Conservation (phyloP, 768 basidiomycete species). For the Mycena indigotica region DNA sequence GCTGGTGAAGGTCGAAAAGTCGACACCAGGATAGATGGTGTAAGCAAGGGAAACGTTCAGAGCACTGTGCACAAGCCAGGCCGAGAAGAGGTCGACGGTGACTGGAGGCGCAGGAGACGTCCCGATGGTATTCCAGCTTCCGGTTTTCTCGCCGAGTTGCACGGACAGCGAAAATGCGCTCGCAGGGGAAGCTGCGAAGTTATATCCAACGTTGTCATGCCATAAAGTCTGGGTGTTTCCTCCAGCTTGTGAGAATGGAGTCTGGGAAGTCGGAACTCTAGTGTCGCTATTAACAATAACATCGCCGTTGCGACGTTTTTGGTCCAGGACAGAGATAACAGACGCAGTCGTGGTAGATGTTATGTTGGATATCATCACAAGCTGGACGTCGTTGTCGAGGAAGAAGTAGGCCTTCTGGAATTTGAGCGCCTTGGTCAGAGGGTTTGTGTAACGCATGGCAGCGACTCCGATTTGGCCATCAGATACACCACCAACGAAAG, state of each 20-base stretch:
- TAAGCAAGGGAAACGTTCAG: conserved; percentile 48
- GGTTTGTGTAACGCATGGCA: conserved; percentile 70
- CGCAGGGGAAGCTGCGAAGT: conserved; percentile 39
- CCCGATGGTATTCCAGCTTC: conserved; percentile 65
- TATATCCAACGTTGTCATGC: conserved; percentile 70
- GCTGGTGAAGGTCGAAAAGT: conserved; percentile 37
- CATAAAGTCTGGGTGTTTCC: conserved; percentile 46
- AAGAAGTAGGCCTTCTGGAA: conserved; percentile 81
- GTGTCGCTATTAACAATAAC: conserved; percentile 45
- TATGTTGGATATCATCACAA: conserved; percentile 61
- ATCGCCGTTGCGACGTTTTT: conserved; percentile 47
- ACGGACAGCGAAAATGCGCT: conserved; percentile 40
- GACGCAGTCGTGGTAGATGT: conserved; percentile 46
- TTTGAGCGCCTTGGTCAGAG: conserved; percentile 50
- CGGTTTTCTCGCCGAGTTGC: conserved; percentile 51
- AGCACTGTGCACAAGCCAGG: conserved; percentile 53
- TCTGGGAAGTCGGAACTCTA: conserved; percentile 11
- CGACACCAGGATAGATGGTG: conserved; percentile 56
- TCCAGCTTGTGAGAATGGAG: conserved; percentile 6
- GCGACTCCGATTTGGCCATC: conserved; percentile 57
- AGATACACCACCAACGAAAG: conserved; percentile 69
- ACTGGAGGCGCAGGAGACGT: conserved; percentile 59
- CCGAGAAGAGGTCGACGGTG: conserved; percentile 66
- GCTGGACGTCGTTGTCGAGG: conserved; percentile 62
- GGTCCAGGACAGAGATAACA: conserved; percentile 69